phyloP scores from a whole-genome alignment of 2,329 filamentous ascomycete species.

The Cryphonectria naterciae region DNA sequence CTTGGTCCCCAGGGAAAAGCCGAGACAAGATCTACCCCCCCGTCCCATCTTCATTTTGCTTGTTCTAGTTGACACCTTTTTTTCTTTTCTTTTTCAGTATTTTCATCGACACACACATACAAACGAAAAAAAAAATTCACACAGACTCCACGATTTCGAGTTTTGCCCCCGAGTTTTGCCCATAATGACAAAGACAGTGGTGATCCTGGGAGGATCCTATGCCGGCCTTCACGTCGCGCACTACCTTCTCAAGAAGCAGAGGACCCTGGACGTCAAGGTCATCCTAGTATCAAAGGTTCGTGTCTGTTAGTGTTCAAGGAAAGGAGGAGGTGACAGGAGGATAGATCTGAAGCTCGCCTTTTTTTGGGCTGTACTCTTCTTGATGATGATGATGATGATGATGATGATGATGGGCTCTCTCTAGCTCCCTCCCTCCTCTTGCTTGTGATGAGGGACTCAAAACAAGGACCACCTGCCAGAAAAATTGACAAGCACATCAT shows the following conservation, averaged over 20 bases:
- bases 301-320: neutral
- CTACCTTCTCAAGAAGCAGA: slow-evolving; percentile 59
- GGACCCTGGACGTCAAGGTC: slow-evolving; percentile 54
- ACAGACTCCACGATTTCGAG: neutral
- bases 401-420: too few relatives aligned
- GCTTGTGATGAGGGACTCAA: too few relatives aligned
- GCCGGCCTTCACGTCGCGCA: slow-evolving; percentile 59
- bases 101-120: neutral
- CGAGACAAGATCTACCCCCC: neutral
- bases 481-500: too few relatives aligned
- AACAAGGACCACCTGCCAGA: too few relatives aligned
- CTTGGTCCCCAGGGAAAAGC: neutral
- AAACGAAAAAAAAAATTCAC: neutral
- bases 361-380: neutral
- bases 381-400: neutral
- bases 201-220: slow-evolving; percentile 59
- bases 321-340: neutral
- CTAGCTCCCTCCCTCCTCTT: too few relatives aligned
- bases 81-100: neutral
- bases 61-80: neutral
- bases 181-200: slow-evolving; percentile 55
- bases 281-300: slow-evolving; percentile 60
- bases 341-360: neutral
- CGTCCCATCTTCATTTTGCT: neutral
- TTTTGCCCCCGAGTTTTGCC: slow-evolving; percentile 8